These are phyloP conservation scores for Backusella luteola DNA, from an alignment of 192 early-diverging fungal genomes.

Conservation along the genomic window DNA sequence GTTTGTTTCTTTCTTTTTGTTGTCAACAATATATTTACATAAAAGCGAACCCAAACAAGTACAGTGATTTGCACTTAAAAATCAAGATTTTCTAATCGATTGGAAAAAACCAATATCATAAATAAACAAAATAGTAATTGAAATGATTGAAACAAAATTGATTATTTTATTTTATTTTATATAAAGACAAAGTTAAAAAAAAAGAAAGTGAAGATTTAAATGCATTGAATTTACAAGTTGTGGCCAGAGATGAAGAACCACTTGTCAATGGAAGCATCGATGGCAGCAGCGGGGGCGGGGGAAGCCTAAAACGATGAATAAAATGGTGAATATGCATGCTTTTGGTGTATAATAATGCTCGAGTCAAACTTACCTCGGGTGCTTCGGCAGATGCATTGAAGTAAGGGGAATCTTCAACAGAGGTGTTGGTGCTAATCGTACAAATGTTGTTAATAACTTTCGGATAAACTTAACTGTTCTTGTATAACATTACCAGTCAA, in stretches of 20 bases:
- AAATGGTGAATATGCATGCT: constrained; percentile 9
- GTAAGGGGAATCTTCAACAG: constrained; percentile 74
- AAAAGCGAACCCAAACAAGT: too few relatives aligned
- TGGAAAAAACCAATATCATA: too few relatives aligned
- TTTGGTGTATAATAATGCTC: neutral
- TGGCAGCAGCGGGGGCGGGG: constrained; percentile 56
- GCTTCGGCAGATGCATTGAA: constrained; percentile 56
- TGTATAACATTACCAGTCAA: constrained; percentile 54
- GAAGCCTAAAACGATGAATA: constrained; percentile 29
- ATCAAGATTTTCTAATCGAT: too few relatives aligned
- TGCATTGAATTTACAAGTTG: constrained; percentile 50
- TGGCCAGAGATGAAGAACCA: constrained; percentile 96
- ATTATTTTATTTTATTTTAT: neutral
- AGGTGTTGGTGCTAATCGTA: constrained; percentile 58
- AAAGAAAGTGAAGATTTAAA: neutral
- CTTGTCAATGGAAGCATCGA: constrained; percentile 93
- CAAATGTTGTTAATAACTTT: neutral
- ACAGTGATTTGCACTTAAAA: too few relatives aligned
- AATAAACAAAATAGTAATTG: neutral
- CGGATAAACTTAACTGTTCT: neutral
- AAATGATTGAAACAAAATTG: neutral
- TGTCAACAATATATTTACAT: neutral
- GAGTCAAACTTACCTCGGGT: constrained; percentile 45
- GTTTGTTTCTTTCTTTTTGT: neutral
- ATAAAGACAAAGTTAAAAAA: constrained; percentile 1